These are phyloP conservation scores for Centrapalus pauciflorus DNA, from an alignment of 129 eudicot species.

Conservation along the genomic window DNA sequence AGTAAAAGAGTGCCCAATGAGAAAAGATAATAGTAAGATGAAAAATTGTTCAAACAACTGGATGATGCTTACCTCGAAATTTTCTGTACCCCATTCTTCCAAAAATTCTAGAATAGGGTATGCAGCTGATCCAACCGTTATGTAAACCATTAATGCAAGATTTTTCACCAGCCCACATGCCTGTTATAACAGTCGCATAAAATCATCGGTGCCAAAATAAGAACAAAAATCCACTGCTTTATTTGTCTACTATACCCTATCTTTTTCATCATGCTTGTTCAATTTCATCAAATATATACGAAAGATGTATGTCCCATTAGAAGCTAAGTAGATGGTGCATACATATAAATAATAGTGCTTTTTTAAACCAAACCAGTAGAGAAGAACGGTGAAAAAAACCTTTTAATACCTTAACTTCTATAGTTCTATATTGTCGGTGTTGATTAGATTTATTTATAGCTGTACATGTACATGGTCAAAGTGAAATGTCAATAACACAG, in stretches of 20 bases:
- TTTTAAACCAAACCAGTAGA: not conserved
- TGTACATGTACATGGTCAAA: not conserved
- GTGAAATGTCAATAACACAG: not conserved
- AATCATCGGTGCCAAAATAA: not conserved
- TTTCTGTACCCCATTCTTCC: constrained; percentile 99
- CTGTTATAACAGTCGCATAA: constrained; percentile 24
- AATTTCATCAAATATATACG: not conserved
- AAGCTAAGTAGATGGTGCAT: not conserved
- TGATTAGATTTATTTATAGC: not conserved
- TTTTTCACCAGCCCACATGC: constrained; percentile 98
- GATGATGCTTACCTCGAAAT: constrained; percentile 65
- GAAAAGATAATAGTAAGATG: not conserved
- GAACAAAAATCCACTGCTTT: not conserved
- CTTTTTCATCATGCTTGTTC: not conserved
- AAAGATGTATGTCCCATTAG: not conserved
- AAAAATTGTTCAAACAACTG: not conserved
- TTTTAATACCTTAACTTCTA: not conserved
- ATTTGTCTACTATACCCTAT: not conserved
- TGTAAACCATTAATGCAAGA: constrained; percentile 95
- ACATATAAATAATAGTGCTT: not conserved
- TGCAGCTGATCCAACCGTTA: constrained; percentile 98
- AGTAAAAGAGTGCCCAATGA: not conserved
- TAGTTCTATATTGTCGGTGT: too few species aligned
- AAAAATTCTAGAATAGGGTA: constrained; percentile 91
- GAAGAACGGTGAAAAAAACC: not conserved